Base-by-base conservation (phyloP, 768 basidiomycete genomes). In the Xerocomus potaroensis region DNA sequence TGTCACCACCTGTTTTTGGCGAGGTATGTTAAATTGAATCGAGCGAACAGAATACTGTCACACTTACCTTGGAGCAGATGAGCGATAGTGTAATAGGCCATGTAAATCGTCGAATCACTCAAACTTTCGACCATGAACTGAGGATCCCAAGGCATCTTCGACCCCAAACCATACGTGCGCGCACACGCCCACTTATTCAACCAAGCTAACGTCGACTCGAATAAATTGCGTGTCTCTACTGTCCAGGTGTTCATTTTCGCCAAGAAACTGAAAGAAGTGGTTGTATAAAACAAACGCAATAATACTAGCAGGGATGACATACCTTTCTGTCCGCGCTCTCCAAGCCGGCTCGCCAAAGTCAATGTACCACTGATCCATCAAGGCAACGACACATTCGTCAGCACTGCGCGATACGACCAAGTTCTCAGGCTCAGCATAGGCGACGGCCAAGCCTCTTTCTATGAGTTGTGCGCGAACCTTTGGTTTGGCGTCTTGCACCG, bases 351-450 rank as follows among this genome's bases (percentile, higher is more conserved):
- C 92, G 57, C 95, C 96, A 58, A 97, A 99, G 67, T 98, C 92
- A 66, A 98, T 70, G 68, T 98, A 99, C 94, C 95, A 99, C 68
- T 99, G 96, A 64, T 99, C 96, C 81, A 93, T 94, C 55, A 99
- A 71, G 3, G 95, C 94, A 48, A 99, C 92, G 16, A 97, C 89
- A 71, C 96, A 99, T 69, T 97, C 95, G 61, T 99, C 96, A n/a
- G 79, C 82, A 66, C 87, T 91, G 35, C 95, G 77, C 36, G 86
- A 90, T 59, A 93, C 80, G 59, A 97, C 86, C 55, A 90, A 64
- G 46, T 87, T 87, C 67, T 98, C 94, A 1, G 95, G 95, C 68
- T 98, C 95, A 9, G 94, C 92, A 63, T 99, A 99, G 48, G 89
- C 76, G 58, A 96, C 83, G 7, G 90, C 95, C 45, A 89, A 59